Evolutionary conservation across 2,329 filamentous ascomycete species (phyloP).

Genomic region (Aureobasidium sp.): DNA sequence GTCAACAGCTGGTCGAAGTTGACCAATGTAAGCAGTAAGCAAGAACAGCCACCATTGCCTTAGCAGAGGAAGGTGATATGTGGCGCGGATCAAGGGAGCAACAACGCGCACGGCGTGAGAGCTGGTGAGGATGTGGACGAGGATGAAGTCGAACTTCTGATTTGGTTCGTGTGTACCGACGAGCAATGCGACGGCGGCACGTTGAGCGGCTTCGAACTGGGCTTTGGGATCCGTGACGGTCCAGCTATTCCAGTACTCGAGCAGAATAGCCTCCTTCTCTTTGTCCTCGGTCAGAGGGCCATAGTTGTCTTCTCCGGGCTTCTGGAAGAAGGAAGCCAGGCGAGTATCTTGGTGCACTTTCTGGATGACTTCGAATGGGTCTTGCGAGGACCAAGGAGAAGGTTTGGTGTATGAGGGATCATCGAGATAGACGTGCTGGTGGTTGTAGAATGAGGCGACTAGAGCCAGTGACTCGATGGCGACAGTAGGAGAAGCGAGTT

Average conservation of each 20-base stretch:
- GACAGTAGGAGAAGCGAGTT: slow-evolving; percentile 75
- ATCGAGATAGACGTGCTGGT: slow-evolving; percentile 57
- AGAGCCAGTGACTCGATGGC: slow-evolving; percentile 81
- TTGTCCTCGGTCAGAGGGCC: slow-evolving; percentile 58
- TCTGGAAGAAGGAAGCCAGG: slow-evolving; percentile 58
- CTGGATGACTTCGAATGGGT: slow-evolving; percentile 62
- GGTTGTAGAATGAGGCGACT: slow-evolving; percentile 49
- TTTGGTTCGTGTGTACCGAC: slow-evolving; percentile 43
- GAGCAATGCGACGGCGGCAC: slow-evolving; percentile 49
- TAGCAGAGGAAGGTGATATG: slow-evolving; percentile 64
- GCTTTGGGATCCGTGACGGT: slow-evolving; percentile 57
- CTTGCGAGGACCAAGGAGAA: slow-evolving; percentile 49
- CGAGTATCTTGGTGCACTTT: slow-evolving; percentile 59
- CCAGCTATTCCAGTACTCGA: slow-evolving; percentile 94
- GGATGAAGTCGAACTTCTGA: slow-evolving; percentile 70
- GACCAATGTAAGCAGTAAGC: slow-evolving; percentile 66
- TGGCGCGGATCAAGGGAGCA: slow-evolving; percentile 64
- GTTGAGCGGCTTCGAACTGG: slow-evolving; percentile 65
- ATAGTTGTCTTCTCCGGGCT: slow-evolving; percentile 52
- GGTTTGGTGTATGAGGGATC: slow-evolving; percentile 61
- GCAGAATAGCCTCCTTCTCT: slow-evolving; percentile 60
- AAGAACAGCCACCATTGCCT: slow-evolving; percentile 86
- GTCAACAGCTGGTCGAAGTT: slow-evolving; percentile 63
- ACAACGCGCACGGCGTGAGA: slow-evolving; percentile 84
- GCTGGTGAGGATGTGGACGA: slow-evolving; percentile 73